Conservation (phyloP, 2,329 filamentous ascomycete species). For the Fusarium sp. region DNA sequence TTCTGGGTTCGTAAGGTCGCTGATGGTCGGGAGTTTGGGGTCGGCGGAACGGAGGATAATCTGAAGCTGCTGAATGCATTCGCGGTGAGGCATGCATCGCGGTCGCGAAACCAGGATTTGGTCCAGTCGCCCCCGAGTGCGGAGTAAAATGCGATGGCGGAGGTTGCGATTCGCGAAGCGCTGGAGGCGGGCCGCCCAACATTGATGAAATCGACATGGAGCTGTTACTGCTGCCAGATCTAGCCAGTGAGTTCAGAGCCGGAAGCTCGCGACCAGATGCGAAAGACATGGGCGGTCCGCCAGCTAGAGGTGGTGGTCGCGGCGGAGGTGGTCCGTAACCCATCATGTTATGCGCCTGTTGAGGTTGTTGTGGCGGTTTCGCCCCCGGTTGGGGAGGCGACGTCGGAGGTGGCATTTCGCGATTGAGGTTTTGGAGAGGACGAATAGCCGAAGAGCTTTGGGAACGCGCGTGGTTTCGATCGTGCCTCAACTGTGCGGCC, state of each 20-base stretch:
- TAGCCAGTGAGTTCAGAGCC: constrained; percentile 62
- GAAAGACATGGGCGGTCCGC: constrained; percentile 60
- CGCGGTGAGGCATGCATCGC: constrained; percentile 68
- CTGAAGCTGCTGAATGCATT: constrained; percentile 66
- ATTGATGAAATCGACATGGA: constrained; percentile 74
- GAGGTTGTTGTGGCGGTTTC: constrained; percentile 48
- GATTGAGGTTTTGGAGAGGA: constrained; percentile 54
- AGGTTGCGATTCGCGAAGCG: constrained; percentile 58
- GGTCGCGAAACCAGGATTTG: constrained; percentile 61
- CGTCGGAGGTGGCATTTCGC: constrained; percentile 60
- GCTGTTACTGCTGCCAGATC: constrained; percentile 61
- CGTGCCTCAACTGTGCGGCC: constrained; percentile 50
- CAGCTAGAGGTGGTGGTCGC: constrained; percentile 57
- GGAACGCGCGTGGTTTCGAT: constrained; percentile 57
- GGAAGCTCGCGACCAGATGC: constrained; percentile 65
- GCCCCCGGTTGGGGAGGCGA: constrained; percentile 58
- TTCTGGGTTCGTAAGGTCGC: constrained; percentile 65
- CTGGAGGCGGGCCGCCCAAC: constrained; percentile 64
- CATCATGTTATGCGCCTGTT: constrained; percentile 52
- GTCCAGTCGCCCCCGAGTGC: constrained; percentile 56
- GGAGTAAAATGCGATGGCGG: constrained; percentile 58
- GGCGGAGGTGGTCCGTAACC: constrained; percentile 62
- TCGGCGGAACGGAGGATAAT: constrained; percentile 73
- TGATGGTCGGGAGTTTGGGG: constrained; percentile 80
- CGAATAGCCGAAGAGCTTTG: constrained; percentile 61